Conservation (phyloP, 1,284 basidiomycete genomes). For the Microbotryum scabiosae region DNA sequence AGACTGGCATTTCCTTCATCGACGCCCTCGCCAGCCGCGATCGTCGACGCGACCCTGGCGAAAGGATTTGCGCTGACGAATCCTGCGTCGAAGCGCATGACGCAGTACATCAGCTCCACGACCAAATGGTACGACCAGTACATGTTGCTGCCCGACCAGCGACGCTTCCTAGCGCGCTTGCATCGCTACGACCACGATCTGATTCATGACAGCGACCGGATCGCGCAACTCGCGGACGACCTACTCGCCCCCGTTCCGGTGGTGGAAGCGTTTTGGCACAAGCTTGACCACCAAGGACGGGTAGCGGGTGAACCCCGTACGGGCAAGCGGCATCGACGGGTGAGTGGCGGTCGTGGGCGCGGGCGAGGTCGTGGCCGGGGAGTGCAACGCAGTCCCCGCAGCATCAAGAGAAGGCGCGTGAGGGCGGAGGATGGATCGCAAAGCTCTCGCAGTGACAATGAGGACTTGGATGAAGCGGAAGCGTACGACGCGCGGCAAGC, state of each 20-base stretch:
- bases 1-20: too few relatives aligned
- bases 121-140: conserved; percentile 22
- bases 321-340: too few relatives aligned
- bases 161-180: conserved; percentile 14
- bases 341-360: too few relatives aligned
- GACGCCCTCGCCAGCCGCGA: too few relatives aligned
- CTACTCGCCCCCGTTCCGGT: conserved; percentile 51
- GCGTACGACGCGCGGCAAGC: not conserved
- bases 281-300: conserved; percentile 43
- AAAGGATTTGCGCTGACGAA: too few relatives aligned
- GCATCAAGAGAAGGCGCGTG: not conserved
- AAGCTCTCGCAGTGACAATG: not conserved
- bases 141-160: conserved; percentile 15
- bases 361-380: too few relatives aligned
- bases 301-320: not conserved
- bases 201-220: conserved; percentile 8
- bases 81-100: not conserved
- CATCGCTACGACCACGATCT: not conserved
- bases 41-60: too few relatives aligned
- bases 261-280: conserved; percentile 38
- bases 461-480: not conserved
- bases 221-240: conserved; percentile 40
- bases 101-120: not conserved
- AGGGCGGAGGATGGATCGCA: not conserved
- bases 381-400: too few relatives aligned